phyloP scores from a whole-genome alignment of 75 land plant genomes.

The Gnetum montanum region DNA sequence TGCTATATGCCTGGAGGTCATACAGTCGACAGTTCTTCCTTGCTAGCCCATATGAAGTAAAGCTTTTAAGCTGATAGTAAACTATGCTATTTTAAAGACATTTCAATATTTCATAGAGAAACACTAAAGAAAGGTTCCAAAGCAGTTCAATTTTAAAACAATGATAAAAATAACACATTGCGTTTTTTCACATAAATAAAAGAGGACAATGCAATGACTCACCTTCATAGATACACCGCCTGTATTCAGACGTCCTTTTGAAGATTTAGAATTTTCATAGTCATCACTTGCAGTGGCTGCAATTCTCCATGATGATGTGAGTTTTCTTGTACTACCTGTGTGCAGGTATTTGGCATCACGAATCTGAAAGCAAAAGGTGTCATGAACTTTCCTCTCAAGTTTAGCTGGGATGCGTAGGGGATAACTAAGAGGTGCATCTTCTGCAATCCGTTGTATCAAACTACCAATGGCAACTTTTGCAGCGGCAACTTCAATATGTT shows the following conservation, averaged over 20 bases:
- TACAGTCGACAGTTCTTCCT: no score
- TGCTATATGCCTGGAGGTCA: no score
- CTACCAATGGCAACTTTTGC: constrained; percentile 37
- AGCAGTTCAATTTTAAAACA: no score
- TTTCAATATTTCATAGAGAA: no score
- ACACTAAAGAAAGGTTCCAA: no score
- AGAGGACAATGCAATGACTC: not conserved
- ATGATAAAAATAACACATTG: no score
- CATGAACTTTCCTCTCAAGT: constrained; percentile 17
- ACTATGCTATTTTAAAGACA: no score
- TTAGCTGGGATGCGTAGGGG: constrained; percentile 38
- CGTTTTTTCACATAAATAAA: no score
- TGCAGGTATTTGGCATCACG: constrained; percentile 16
- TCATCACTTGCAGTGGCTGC: constrained; percentile 22
- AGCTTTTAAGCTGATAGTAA: no score
- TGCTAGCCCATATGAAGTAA: no score
- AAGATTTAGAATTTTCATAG: no score
- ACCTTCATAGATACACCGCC: constrained; percentile 26
- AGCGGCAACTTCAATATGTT: constrained; percentile 6
- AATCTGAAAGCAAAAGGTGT: constrained; percentile 32
- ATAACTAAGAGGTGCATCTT: constrained; percentile 20
- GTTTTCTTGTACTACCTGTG: not conserved
- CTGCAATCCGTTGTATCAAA: constrained; percentile 22
- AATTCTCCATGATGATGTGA: constrained; percentile 18
- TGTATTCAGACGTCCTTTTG: constrained; percentile 21